phyloP scores from a whole-genome alignment of 208 protist species.

The Acanthamoeba lenticulata region DNA sequence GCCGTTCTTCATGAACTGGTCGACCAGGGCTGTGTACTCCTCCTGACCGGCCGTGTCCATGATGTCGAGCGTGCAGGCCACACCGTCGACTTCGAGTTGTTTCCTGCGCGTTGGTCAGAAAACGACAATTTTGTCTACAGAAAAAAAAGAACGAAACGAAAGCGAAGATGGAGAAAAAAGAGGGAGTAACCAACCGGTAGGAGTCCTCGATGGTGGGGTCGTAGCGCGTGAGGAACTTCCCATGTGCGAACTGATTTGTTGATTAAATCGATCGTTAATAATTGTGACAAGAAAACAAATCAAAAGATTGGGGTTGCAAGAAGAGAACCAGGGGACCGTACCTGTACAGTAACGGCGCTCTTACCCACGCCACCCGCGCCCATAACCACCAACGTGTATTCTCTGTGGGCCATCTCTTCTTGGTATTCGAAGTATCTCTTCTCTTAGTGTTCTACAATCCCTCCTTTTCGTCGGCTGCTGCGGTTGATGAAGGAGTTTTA shows the following conservation, averaged over 20 bases:
- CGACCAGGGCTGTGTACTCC: slow-evolving; percentile 70
- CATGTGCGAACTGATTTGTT: not conserved
- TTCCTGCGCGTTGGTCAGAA: slow-evolving; percentile 70
- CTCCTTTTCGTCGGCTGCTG: not conserved
- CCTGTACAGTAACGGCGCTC: slow-evolving; percentile 31
- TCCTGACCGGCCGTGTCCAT: slow-evolving; percentile 88
- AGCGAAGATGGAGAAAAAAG: not conserved
- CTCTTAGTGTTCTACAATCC: not conserved
- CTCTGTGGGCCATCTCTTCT: not conserved
- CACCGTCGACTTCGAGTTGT: slow-evolving; percentile 84
- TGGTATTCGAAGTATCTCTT: no score
- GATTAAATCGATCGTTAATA: no score
- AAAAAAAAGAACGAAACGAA: slow-evolving; percentile 31
- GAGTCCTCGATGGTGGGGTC: slow-evolving; percentile 42
- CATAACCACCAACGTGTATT: slow-evolving; percentile 35
- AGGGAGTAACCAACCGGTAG: not conserved
- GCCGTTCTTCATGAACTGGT: slow-evolving; percentile 77
- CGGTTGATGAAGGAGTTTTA: not conserved
- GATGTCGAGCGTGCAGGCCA: slow-evolving; percentile 86
- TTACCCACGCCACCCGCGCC: slow-evolving; percentile 59
- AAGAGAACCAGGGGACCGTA: not conserved
- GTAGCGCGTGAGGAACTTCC: slow-evolving; percentile 7
- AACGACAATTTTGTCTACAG: not conserved
- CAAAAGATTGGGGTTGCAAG: not conserved
- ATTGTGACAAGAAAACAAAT: not conserved